Evolutionary conservation across 805 yeast genomes (phyloP).

Genomic region (Debaryomyces maramus): DNA sequence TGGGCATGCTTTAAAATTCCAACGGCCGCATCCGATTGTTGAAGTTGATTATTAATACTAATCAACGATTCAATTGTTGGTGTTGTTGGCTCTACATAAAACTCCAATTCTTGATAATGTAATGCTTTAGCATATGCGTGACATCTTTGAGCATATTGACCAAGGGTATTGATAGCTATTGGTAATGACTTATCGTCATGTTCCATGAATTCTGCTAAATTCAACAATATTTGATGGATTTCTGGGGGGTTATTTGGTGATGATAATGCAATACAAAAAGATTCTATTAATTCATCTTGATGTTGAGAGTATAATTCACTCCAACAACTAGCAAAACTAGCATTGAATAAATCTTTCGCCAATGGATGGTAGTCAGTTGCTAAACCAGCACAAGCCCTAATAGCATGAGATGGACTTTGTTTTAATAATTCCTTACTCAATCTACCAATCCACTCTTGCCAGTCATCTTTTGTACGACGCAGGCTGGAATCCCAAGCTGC

Average conservation of each 20-base stretch:
- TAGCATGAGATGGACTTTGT: constrained; percentile 92
- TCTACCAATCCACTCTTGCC: constrained; percentile 97
- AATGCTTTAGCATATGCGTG: constrained; percentile 98
- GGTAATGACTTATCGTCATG: constrained; percentile 95
- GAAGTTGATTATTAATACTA: constrained; percentile 88
- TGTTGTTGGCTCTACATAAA: constrained; percentile 88
- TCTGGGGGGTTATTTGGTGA: constrained; percentile 95
- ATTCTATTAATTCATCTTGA: constrained; percentile 84
- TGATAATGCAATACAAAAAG: constrained; percentile 82
- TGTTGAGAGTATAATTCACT: constrained; percentile 82
- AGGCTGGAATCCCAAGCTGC: constrained; percentile 91
- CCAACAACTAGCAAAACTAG: constrained; percentile 96
- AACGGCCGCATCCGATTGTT: constrained; percentile 96
- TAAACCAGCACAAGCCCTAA: constrained; percentile 87
- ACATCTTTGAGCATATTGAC: constrained; percentile 90
- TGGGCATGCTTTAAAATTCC: constrained; percentile 95
- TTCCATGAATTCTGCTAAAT: constrained; percentile 94
- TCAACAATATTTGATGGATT: constrained; percentile 83
- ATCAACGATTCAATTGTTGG: constrained; percentile 90
- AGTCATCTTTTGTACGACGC: constrained; percentile 87
- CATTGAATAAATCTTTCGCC: constrained; percentile 88
- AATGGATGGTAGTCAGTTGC: constrained; percentile 86
- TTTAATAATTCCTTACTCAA: constrained; percentile 81
- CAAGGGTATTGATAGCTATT: constrained; percentile 82
- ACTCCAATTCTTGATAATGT: constrained; percentile 93